Base-by-base conservation (phyloP, 2,329 filamentous ascomycete genomes). In the Bipolaris bicolor region DNA sequence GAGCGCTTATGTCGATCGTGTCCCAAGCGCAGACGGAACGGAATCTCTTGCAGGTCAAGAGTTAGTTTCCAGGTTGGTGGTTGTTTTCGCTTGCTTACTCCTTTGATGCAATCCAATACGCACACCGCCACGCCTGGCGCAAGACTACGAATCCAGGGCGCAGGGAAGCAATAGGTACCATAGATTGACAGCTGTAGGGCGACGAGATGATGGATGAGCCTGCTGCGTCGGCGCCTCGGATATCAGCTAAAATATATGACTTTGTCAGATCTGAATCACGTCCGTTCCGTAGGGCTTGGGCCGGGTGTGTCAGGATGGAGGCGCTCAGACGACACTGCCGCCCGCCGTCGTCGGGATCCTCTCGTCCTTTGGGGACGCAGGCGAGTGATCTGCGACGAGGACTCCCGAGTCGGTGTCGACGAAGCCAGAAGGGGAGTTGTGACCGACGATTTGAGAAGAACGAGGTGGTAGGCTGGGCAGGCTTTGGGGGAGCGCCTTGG, bases 311-410 rank as follows among this genome's bases (percentile, higher is more conserved):
- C 65, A 67, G 58, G 59, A 62, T 62, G 64, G 59, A 56, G 55
- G 59, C 59, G 65, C 65, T 64, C 63, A 61, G 62, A 64, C 64
- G 61, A 65, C 64, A 69, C 64, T 65, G 67, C 65, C 69, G 52
- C 60, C 59, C 68, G 66, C 66, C 63, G 58, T 64, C 61, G 63
- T 63, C 52, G 61, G 65, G 65, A 69, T 68, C 65, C 31, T 66
- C 65, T 67, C 63, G 60, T 63, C 52, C 20, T 49, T 71, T 66
- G 71, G 67, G 26, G 26, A 10, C 62, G 64, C 58, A 64, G 58
- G 68, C 71, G 67, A 69, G 64, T 57, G 71, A 73, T 73, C 66
- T 64, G 69, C 60, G 63, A 49, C 69, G 63, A 69, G 70, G 69
- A 63, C 61, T 60, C 62, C 58, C 63, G 58, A 64, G 60, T 57